Evolutionary conservation across 805 yeast genomes (phyloP), one percentile per base, ranked within the genome.

Genomic region (Yamadazyma ubonensis): DNA sequence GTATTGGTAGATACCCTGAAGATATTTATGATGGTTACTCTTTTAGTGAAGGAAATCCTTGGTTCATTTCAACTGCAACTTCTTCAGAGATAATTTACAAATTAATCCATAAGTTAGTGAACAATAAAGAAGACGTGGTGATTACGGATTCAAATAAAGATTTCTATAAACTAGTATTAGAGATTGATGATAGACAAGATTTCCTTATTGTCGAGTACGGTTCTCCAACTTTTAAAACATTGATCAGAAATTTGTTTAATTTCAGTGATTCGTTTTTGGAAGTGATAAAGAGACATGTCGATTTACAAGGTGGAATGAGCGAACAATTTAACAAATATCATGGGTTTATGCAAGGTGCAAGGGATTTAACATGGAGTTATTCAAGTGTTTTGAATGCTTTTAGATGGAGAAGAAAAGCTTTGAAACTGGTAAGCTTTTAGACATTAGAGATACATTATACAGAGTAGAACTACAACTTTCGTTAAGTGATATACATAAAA

Each of bases 1-100:
- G 84, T 0, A 61, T 90, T 38, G 98, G 98, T 2, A 73, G 98
- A 55, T 90, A 90, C 55, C 96, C 97, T 0, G 98, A 90, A 55
- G 98, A 90, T 61, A 58, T 83, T 7, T 90, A 90, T 59, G 83
- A 90, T 58, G 96, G 96, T 0, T 64, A 69, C 44, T 80, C 79
- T 0, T 67, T 75, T 0, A 70, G 82, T 22, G 87, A 82, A 51
- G 97, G 96, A 2, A 89, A 90, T 54, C 97, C 98, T 5, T 90
- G 97, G 98, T 88, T 89, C 55, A 75, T 90, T 42, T 67, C 86
- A 3, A 85, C 91, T 1, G 76, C 84, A 0, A 69, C 84, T 3
- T 87, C 86, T 2, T 67, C 86, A 4, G 86, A 83, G 55, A 49
- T 82, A 12, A 55, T 83, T 30, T 83, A 74, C 59, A 78, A 75